Evolutionary conservation across 2,329 filamentous ascomycete species (phyloP).

Genomic region (Hymenoscyphus infarciens): DNA sequence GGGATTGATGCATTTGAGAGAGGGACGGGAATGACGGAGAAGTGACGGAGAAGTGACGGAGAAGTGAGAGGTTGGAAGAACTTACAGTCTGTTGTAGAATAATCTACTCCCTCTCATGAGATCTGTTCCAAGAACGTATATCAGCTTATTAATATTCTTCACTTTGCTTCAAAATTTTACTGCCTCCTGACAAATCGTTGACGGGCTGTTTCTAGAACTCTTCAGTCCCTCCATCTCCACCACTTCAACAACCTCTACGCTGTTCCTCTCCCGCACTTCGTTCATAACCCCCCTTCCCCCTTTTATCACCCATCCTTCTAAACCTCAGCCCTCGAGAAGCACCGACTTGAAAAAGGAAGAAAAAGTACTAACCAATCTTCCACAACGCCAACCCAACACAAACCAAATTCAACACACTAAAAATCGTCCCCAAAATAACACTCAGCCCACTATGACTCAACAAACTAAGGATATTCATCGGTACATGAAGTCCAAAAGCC

Average conservation of each 20-base stretch:
- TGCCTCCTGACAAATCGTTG: background rate
- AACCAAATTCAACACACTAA: slow-evolving; percentile 12
- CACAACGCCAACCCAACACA: slow-evolving; percentile 11
- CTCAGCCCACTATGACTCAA: background rate
- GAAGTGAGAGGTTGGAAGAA: background rate
- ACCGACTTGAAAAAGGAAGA: background rate
- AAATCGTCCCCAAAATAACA: slow-evolving; percentile 1
- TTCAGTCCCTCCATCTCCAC: background rate
- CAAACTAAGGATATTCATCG: slow-evolving; percentile 9
- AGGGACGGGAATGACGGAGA: background rate
- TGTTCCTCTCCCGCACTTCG: background rate
- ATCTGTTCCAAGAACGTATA: background rate
- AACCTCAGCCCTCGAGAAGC: background rate
- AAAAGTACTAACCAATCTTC: slow-evolving; percentile 5
- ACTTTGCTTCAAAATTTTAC: background rate
- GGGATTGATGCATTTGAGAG: background rate
- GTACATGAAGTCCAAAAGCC: background rate
- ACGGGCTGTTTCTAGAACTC: background rate
- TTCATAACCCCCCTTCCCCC: background rate
- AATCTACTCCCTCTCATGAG: slow-evolving; percentile 9
- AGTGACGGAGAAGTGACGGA: too few species aligned
- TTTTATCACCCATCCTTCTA: slow-evolving; percentile 24
- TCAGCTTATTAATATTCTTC: background rate
- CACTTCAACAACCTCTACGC: background rate
- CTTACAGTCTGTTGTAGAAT: slow-evolving; percentile 8